Base-by-base conservation (phyloP, 2,329 filamentous ascomycete species). In the Helicocarpus griseus region DNA sequence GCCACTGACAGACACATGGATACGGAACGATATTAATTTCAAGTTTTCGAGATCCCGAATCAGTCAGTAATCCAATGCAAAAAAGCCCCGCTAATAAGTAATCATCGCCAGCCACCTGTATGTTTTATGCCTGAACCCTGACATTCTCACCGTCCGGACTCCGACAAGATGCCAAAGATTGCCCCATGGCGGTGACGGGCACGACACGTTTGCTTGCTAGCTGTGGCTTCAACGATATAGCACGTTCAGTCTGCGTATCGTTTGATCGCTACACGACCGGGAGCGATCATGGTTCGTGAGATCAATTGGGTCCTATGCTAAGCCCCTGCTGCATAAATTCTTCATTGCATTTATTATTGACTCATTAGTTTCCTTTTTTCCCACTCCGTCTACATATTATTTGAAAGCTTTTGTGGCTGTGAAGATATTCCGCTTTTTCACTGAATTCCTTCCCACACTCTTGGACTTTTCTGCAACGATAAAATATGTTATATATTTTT, bases 261-360 rank as follows among this genome's bases (percentile, higher is more conserved):
- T n/a, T n/a, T n/a, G n/a, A n/a, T n/a, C n/a, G n/a, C n/a, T n/a
- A n/a, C n/a, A n/a, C n/a, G n/a, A n/a, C 13, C 39, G 40, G 22
- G 40, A 43, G 22, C 24, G 14, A 26, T 9, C 26, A 41, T 22
- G 26, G 41, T 44, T 44, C 41, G 24, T 44, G 41, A 44, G 19
- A 29, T 29, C 29, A 29, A 44, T 26, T 28, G 24, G 11, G 17
- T 31, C 41, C 41, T 29, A 29, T 31, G 24, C n/a, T 8, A 13
- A 44, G 29, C 17, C 41, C 41, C 26, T 44, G 41, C 41, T 44
- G 41, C 41, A 44, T 44, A 44, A 28, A 43, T n/a, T 29, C 41
- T 4, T 3, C n/a, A 21, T 17, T 38, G 9, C 5, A 17, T 40
- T 41, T 26, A 19, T 39, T n/a, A 21, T 6, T 9, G n/a, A 17